Percentiles rank a stretch among this genome's conserved stretches.
Evolutionary conservation across 2,329 filamentous ascomycete genomes (phyloP).

Genomic region (Aspergillus alliaceus): DNA sequence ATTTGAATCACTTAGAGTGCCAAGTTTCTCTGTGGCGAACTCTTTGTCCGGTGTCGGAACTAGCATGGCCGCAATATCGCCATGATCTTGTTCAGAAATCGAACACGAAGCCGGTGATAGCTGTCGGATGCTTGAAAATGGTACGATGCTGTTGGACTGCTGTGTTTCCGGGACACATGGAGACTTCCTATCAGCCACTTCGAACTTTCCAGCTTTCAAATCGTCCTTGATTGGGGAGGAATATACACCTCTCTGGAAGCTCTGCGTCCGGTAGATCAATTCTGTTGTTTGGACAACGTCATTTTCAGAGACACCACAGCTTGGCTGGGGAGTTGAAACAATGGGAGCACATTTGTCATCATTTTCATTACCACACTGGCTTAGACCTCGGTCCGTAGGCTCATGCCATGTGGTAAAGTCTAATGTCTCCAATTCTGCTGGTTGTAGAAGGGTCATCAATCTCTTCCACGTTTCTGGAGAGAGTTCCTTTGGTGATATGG

Average conservation of each 20-base stretch:
- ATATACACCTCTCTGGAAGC: constrained; percentile 10
- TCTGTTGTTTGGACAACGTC: constrained; percentile 16
- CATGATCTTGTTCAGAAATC: constrained; percentile 21
- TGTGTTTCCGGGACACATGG: constrained; percentile 6
- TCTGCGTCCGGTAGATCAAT: constrained; percentile 18
- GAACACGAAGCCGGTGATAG: constrained; percentile 15
- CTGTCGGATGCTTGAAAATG: constrained; percentile 33
- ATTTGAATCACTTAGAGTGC: neutral
- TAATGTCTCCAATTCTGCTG: neutral
- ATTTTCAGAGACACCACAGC: neutral
- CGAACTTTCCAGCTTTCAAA: neutral
- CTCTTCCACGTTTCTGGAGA: constrained; percentile 19
- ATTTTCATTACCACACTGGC: neutral
- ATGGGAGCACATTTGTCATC: neutral
- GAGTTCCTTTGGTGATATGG: constrained; percentile 16
- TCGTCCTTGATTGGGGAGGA: constrained; percentile 9
- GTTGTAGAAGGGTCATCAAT: constrained; percentile 19
- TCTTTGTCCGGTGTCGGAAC: constrained; percentile 20
- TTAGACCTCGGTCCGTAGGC: neutral
- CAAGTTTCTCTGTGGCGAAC: neutral
- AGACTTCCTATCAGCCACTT: neutral
- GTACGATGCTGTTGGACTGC: constrained; percentile 24
- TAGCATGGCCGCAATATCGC: constrained; percentile 32
- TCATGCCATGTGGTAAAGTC: neutral
- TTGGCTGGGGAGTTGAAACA: neutral